Evolutionary conservation across 2,329 filamentous ascomycete species (phyloP), one percentile per base, ranked within the genome.

Genomic region (Penicillium sp.): DNA sequence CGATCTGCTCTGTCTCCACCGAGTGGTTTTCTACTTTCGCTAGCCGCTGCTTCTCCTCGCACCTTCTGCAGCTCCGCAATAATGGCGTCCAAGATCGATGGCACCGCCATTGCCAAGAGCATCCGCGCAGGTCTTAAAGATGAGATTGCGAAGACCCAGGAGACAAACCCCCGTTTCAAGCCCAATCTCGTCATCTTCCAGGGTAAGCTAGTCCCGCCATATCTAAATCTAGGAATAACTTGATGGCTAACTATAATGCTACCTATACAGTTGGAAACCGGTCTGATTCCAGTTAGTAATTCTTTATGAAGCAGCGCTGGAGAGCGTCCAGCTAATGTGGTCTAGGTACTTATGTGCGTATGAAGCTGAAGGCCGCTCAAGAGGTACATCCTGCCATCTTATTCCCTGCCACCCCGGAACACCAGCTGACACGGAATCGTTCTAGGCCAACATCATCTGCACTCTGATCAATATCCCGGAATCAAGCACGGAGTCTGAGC

Each of bases 341-440:
- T 24, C 58, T 67, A 93, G 89, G 87, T 68, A 97, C 93, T 47
- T 99, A 99, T 88, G 93, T 99, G 76, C 92, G 92, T 77, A 99
- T 99, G 94, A 99, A 99, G 80, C 79, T 96, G 69, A 99, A 96
- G 82, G 94, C 94, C 61, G 94, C 94, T 53, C 81, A 89, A 72
- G 94, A 97, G 82, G 89, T 91, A 78, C 64, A 76, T 49, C 52
- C 23, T n/a, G 12, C 41, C 16, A 16, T 36, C 29, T 29, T 13
- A n/a, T 41, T 12, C 41, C 15, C 48, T 2, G 24, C 38, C 26
- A 5, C 34, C 21, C 39, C 15, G 42, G 50, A 15, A n/a, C 42
- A 16, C 3, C 51, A 38, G 49, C 55, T 58, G 41, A 57, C 42
- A 41, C 34, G 46, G 41, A 26, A 44, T 29, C 44, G 44, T 43